Base-by-base conservation (phyloP, 495 filamentous ascomycete genomes). In the Penicillium odoratum region DNA sequence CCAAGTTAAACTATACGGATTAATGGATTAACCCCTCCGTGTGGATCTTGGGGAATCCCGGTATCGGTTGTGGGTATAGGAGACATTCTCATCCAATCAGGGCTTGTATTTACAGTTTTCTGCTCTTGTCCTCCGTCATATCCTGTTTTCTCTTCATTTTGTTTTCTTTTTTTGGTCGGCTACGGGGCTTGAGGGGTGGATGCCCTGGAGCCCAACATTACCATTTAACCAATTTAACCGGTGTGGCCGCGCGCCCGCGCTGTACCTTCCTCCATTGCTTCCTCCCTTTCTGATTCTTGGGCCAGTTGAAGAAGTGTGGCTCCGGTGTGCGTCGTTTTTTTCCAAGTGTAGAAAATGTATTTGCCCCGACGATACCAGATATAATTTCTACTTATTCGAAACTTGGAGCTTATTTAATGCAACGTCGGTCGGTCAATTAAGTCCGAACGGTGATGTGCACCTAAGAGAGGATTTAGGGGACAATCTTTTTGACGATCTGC, bases 401-500 rank as follows among this genome's bases (percentile, higher is more conserved):
- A 33, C 30, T 33, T 33, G 30, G 30, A 11, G 3, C 9, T 11
- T 36, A 36, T 4, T 2, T n/a, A 43, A 43, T 53, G 56, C 40
- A 47, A 47, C 49, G 21, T 45, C 44, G 36, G 13, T 31, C 33
- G 25, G 25, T 31, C 11, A 29, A 53, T 30, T 43, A 45, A 34
- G 13, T 47, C 51, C 51, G 47, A 61, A 66, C 57, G 53, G 49
- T 58, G 59, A 65, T 58, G 50, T 60, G 53, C 36, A 53, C 55
- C 59, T 40, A 21, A 54, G 44, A 58, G 45, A 42, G 56, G 55
- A 53, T 65, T 64, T 67, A 63, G 60, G 56, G 66, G 64, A 57
- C 53, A 64, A 65, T 66, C 56, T 50, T 56, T 54, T 53, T 57
- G 74, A 70, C 74, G 74, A 76, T 76, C 74, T 76, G 74, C 74